Evolutionary conservation across 2,329 filamentous ascomycete genomes (phyloP).

Genomic region (Byssochlamys sp.): DNA sequence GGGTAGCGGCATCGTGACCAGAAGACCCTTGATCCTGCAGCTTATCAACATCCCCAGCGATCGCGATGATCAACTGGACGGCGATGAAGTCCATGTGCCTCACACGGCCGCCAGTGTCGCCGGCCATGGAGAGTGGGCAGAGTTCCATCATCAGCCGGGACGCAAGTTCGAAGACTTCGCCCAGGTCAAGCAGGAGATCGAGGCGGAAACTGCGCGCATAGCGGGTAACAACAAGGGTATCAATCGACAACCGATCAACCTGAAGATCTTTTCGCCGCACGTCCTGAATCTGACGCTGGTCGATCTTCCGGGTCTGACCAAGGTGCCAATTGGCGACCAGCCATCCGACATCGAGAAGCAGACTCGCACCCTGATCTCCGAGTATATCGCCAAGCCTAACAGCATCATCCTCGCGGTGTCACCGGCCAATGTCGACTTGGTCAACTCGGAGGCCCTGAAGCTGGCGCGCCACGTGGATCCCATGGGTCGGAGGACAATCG

Average conservation of each 20-base stretch:
- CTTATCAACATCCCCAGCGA: conserved; percentile 87
- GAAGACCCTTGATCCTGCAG: conserved; percentile 87
- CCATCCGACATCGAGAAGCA: conserved; percentile 97
- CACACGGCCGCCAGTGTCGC: conserved; percentile 69
- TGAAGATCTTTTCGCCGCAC: conserved; percentile 96
- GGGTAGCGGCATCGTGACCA: conserved; percentile 91
- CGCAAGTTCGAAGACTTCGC: conserved; percentile 82
- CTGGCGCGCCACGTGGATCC: conserved; percentile 94
- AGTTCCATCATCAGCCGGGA: conserved; percentile 90
- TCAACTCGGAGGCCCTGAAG: conserved; percentile 95
- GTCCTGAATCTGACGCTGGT: conserved; percentile 94
- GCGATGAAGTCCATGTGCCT: conserved; percentile 57
- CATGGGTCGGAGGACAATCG: conserved; percentile 86
- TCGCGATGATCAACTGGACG: conserved; percentile 57
- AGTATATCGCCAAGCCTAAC: conserved; percentile 98
- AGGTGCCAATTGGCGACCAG: conserved; percentile 96
- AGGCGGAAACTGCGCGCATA: conserved; percentile 93
- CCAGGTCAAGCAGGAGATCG: conserved; percentile 91
- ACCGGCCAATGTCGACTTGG: conserved; percentile 92
- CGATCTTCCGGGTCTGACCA: conserved; percentile 89
- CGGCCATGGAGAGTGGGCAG: conserved; percentile 68
- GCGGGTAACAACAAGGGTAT: conserved; percentile 97
- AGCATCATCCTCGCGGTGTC: conserved; percentile 95
- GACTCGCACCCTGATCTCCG: conserved; percentile 87
- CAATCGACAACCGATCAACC: conserved; percentile 91